Evolutionary conservation across 2,329 filamentous ascomycete genomes (phyloP), one percentile per base, ranked within the genome.

Genomic region (Paramyrothecium roridum): DNA sequence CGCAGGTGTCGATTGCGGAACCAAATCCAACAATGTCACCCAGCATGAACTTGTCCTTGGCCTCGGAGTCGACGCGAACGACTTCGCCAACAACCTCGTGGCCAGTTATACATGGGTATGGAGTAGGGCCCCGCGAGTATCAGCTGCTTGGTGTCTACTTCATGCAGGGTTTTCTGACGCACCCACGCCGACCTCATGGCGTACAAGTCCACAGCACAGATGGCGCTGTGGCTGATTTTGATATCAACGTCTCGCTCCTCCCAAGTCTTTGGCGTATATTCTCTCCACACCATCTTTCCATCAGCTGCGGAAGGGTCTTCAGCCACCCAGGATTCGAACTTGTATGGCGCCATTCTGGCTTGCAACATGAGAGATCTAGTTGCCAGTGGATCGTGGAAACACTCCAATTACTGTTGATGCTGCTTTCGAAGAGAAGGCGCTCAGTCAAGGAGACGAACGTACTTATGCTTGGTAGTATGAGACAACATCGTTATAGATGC

Each of bases 11-110:
- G 76, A 52, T 72, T 72, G 46, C 75, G 4, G 83, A 82, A 56
- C 84, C 84, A 20, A 87, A 76, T 43, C 82, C 80, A 43, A 86
- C 83, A 45, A 84, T 78, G 64, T 87, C 83, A 47, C 86, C 85
- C 37, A 86, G 62, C 50, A 79, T 74, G 67, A 88, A 43, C 13
- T 43, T 76, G 37, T 73, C 59, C n/a, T 64, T 70, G 19, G 76
- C 74, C 40, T 76, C 67, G 33, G 68, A 69, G 40, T 82, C 83
- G 37, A 84, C 71, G 26, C 78, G 77, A 45, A 80, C 75, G 6
- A 78, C 79, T 6, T 70, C 78, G 40, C 84, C 84, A 57, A 87
- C 77, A 45, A 87, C 86, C 63, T 87, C 84, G 67, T 87, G 84
- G 55, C 84, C 84, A 20, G 84, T 80, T 37, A 79, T 80, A 66